Evolutionary conservation across 495 filamentous ascomycete species (phyloP).

Genomic region (Massariosphaeria phaeospora): DNA sequence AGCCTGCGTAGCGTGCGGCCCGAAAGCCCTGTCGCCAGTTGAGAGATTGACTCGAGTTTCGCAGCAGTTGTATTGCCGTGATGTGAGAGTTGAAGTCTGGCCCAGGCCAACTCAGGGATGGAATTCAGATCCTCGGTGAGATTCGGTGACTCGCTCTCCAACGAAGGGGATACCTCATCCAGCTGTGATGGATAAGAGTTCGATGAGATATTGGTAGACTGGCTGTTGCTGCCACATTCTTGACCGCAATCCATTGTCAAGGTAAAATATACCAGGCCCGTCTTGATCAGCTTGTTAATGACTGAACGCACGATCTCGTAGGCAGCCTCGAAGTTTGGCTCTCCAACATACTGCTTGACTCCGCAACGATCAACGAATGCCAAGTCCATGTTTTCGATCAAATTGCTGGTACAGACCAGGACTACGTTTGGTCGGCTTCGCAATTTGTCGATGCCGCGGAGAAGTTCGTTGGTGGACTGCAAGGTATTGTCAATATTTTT

Average conservation of each 20-base stretch:
- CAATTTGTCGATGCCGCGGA: slow-evolving; percentile 38
- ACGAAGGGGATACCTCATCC: neutral
- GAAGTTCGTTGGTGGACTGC: slow-evolving; percentile 45
- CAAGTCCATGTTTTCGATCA: slow-evolving; percentile 43
- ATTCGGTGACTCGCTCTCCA: neutral
- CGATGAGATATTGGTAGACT: neutral
- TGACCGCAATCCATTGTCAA: no score
- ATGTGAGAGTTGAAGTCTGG: slow-evolving; percentile 17
- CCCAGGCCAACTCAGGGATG: slow-evolving; percentile 18
- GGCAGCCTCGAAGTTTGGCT: slow-evolving; percentile 34
- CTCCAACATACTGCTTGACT: slow-evolving; percentile 48
- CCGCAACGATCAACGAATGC: slow-evolving; percentile 56
- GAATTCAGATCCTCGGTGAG: neutral
- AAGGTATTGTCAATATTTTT: slow-evolving; percentile 10
- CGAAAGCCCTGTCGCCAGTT: slow-evolving; percentile 34
- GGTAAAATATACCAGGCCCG: slow-evolving; percentile 34
- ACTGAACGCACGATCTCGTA: slow-evolving; percentile 52
- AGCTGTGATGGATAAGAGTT: neutral
- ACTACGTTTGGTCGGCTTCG: slow-evolving; percentile 45
- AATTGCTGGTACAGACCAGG: slow-evolving; percentile 52
- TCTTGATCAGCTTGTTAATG: slow-evolving; percentile 48
- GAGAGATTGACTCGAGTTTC: slow-evolving; percentile 15
- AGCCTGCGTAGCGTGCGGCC: slow-evolving; percentile 39
- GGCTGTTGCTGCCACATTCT: neutral
- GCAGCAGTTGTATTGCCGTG: slow-evolving; percentile 8